Base-by-base conservation (phyloP, 106 monocot genomes). In the Platanthera zijinensis region DNA sequence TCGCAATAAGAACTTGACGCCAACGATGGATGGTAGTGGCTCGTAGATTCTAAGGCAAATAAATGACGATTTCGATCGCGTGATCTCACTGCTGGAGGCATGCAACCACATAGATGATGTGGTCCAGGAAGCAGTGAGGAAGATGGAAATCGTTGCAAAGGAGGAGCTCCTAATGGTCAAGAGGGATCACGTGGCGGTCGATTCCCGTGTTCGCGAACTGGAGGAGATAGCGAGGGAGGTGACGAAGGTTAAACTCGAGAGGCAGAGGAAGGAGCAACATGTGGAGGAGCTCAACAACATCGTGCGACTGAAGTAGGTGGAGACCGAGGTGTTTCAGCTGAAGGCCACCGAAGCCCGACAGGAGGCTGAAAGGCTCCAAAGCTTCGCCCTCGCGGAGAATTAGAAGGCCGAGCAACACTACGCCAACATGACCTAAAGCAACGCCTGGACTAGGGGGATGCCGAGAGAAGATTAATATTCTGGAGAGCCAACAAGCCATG, bases 271-370 rank as follows among this genome's bases (percentile, higher is more conserved):
- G 85, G 87, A 86, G 73, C 91, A 88, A 48, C 94, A 99, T 50
- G 92, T 92, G 48, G 94, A 99, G 74, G 99, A 99, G 85, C 84
- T 99, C 1, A 94, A 99, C 72, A 94, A 94, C 88, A 99, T 99
- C 10, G 90, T 92, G 8, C 83, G 99, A 71, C 84, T 99, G 4
- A 99, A 99, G 82, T 89, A 92, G 70, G 90, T 86, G 10, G 99
- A 99, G 77, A 90, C 99, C 10, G 99, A 99, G 69, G 94, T 99
- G 94, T 94, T 99, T 84, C 99, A 94, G 76, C 57, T 88, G 15
- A 99, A 99, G 83, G 99, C 99, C 9, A 95, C 76, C 0, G 94
- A 99, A 84, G 99, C 99, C 22, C 74, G 86, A 32, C 85, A 89
- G 78, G 99, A 99, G 73, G 94, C 94, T 3, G 94, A 99, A 75